These are phyloP conservation scores for Thelonectria blattea DNA, from an alignment of 2,329 filamentous ascomycete genomes.

Conservation along the genomic window DNA sequence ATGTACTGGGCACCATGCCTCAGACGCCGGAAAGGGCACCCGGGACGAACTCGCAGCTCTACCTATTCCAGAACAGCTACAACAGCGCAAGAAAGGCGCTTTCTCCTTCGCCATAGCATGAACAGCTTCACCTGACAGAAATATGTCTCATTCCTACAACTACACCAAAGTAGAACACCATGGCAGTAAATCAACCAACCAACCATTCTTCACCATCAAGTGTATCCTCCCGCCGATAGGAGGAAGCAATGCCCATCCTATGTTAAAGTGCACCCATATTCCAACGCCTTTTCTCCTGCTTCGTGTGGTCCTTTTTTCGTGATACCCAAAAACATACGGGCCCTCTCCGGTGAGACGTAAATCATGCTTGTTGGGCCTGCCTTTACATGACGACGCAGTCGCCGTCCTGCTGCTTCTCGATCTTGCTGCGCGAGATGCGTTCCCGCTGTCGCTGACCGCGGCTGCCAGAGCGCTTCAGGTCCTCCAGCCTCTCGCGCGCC, in stretches of 20 bases:
- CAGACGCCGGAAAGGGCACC: no score
- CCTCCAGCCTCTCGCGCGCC: slow-evolving; percentile 89
- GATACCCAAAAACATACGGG: slow-evolving; percentile 11
- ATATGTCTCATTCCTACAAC: not conserved
- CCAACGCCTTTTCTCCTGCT: slow-evolving; percentile 15
- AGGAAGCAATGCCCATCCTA: slow-evolving; percentile 5
- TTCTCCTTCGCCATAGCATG: no score
- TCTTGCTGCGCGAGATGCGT: slow-evolving; percentile 80
- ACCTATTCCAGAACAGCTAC: no score
- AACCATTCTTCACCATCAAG: not conserved
- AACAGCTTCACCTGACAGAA: not conserved
- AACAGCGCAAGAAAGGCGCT: no score
- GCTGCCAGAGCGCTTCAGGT: slow-evolving; percentile 81
- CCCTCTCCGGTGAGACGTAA: not conserved
- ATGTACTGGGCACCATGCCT: no score
- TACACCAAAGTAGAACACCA: not conserved
- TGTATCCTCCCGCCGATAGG: not conserved
- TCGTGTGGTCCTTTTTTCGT: slow-evolving; percentile 3
- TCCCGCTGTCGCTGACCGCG: slow-evolving; percentile 75
- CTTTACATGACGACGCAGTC: slow-evolving; percentile 86
- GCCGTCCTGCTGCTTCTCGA: slow-evolving; percentile 84
- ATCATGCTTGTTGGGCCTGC: not conserved
- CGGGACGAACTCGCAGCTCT: no score
- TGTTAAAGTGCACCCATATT: slow-evolving; percentile 13
- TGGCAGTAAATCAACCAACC: not conserved